phyloP scores from a whole-genome alignment of 148 eudicot species.

The Amaranthus cruentus region DNA sequence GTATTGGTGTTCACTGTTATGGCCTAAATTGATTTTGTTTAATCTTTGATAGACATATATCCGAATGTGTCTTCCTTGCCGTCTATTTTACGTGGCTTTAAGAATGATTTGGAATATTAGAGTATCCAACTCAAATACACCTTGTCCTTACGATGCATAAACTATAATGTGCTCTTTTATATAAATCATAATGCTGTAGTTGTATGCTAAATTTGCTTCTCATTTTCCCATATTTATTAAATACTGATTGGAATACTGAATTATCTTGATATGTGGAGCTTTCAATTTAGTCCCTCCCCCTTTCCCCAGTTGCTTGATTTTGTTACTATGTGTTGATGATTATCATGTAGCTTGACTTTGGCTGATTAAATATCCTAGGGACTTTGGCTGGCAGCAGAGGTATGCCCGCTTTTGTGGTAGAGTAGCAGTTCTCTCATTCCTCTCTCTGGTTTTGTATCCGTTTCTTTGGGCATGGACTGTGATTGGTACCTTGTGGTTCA shows the following conservation, averaged over 20 bases:
- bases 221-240: neutral
- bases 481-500: conserved; percentile 86
- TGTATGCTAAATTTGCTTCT: neutral
- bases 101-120: too few relatives aligned
- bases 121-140: too few relatives aligned
- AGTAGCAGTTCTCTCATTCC: conserved; percentile 70
- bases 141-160: too few relatives aligned
- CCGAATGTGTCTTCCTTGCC: too few relatives aligned
- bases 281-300: too few relatives aligned
- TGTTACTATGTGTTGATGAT: neutral
- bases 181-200: too few relatives aligned
- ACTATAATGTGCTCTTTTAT: too few relatives aligned
- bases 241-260: neutral
- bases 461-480: conserved; percentile 92
- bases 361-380: conserved; percentile 40
- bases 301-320: too few relatives aligned
- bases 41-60: too few relatives aligned
- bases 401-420: conserved; percentile 89
- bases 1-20: too few relatives aligned
- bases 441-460: conserved; percentile 72
- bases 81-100: too few relatives aligned
- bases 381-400: conserved; percentile 92
- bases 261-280: neutral
- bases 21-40: too few relatives aligned
- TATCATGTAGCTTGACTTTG: conserved; percentile 2